Evolutionary conservation across 164 flowering plant species (phyloP).

Genomic region (Santalum album): DNA sequence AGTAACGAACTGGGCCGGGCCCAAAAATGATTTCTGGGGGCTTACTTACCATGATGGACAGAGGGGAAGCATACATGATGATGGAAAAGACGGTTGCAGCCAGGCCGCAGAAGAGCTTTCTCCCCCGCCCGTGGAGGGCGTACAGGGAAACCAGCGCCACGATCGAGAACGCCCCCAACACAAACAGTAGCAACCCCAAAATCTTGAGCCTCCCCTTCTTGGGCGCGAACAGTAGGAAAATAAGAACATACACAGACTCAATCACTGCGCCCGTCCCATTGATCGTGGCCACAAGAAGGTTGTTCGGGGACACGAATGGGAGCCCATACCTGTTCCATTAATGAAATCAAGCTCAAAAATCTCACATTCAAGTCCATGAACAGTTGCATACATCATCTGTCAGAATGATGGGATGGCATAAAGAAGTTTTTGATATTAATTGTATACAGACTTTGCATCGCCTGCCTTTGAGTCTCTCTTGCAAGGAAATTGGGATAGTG

Average conservation of each 20-base stretch:
- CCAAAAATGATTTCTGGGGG: neutral
- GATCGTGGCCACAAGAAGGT: conserved; percentile 61
- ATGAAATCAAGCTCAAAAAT: no score
- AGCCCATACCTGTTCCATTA: conserved; percentile 57
- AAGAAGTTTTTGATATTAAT: no score
- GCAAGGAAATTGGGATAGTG: no score
- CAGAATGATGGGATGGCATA: neutral
- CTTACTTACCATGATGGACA: conserved; percentile 71
- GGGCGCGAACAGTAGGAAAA: conserved; percentile 58
- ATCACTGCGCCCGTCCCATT: conserved; percentile 78
- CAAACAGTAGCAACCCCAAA: conserved; percentile 31
- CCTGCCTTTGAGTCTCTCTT: no score
- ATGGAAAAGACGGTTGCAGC: conserved; percentile 81
- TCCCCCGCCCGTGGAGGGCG: conserved; percentile 48
- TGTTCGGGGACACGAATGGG: conserved; percentile 80
- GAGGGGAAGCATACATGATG: conserved; percentile 86
- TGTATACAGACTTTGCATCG: no score
- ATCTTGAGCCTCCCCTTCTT: conserved; percentile 60
- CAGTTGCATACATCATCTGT: neutral
- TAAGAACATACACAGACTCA: conserved; percentile 54
- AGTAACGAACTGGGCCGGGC: no score
- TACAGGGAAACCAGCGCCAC: conserved; percentile 59
- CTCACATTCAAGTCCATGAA: neutral
- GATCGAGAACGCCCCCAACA: conserved; percentile 39
- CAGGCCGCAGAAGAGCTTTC: conserved; percentile 77